Evolutionary conservation across 352 stramenopile species (phyloP).

Genomic region (Globisporangium spiculum): DNA sequence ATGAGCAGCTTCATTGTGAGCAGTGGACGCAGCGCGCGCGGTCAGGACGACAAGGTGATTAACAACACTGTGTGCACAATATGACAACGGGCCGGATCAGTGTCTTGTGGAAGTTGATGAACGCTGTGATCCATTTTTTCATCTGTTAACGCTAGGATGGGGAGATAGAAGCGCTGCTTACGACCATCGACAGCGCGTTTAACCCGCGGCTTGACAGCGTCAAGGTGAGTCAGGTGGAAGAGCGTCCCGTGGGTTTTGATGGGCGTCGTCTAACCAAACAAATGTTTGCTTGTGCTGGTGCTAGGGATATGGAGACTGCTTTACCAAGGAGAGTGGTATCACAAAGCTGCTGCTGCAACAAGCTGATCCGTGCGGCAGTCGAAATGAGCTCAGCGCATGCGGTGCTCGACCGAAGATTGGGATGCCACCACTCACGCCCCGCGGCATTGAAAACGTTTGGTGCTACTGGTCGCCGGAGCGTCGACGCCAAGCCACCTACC

Average conservation of each 20-base stretch:
- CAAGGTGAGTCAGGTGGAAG: background rate
- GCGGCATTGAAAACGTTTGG: conserved; percentile 5
- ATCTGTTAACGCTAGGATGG: background rate
- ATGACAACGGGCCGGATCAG: background rate
- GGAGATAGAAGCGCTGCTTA: background rate
- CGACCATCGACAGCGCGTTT: background rate
- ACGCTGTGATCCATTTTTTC: background rate
- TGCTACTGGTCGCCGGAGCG: conserved; percentile 26
- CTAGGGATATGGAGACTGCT: background rate
- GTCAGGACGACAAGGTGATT: background rate
- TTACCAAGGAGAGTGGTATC: background rate
- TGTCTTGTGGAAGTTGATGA: background rate
- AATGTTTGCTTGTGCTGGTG: background rate
- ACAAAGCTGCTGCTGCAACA: background rate
- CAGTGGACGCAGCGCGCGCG: background rate
- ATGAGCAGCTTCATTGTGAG: background rate
- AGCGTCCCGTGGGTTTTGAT: background rate
- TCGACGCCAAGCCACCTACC: conserved; percentile 40
- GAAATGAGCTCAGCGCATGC: background rate
- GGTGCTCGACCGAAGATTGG: background rate
- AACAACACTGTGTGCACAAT: background rate
- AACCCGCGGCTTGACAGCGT: background rate
- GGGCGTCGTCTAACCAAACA: background rate
- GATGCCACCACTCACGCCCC: background rate
- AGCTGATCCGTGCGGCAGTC: no score